Evolutionary conservation across 2,329 filamentous ascomycete species (phyloP), one percentile per base, ranked within the genome.

Genomic region (Beauveria sp.): DNA sequence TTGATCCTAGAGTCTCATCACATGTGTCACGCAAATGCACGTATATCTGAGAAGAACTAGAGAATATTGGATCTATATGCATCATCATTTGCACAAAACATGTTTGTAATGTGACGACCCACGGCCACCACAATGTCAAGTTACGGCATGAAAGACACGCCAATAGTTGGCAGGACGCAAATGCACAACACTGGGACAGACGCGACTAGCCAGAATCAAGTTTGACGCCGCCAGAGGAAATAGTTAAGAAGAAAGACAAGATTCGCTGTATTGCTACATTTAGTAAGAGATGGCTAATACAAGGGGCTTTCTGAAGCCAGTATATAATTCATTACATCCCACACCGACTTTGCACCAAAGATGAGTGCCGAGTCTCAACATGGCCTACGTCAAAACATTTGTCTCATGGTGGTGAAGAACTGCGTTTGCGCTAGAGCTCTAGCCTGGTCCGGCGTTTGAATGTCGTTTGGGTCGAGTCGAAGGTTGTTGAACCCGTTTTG

Each of bases 111-210:
- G 31, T 14, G 31, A 14, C 12, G 65, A 3, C 70, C 73, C 18
- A 76, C 54, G 2, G 69, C 71, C 43, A 63, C 56, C 18, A 75
- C 1, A 1, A 75, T 72, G 31, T 69, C 66, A 67, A 71, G 12
- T 34, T 12, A 34, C 31, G 14, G 14, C 31, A 34, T 38, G 34
- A 38, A 38, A 6, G 34, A 14, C 12, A 38, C 34, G 12, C 34
- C 12, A 38, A 38, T 5, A 38, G 12, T 38, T 38, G 12, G 31
- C 31, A 38, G 12, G 34, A 16, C 34, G 34, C 5, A 38, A 14
- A 38, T 38, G 12, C 3, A 31, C 31, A 12, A 31, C 31, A 31
- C 4, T 10, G 31, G 31, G 9, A 12, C 34, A 38, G 34, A 5
- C 12, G 34, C 34, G 34, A 38, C 34, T 38, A 16, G 34, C 34